A percentile compares a stretch with the other conserved stretches of the same genome.
These are phyloP conservation scores for Endogone sp. DNA, from an alignment of 192 early-diverging fungal species.

Conservation along the genomic window DNA sequence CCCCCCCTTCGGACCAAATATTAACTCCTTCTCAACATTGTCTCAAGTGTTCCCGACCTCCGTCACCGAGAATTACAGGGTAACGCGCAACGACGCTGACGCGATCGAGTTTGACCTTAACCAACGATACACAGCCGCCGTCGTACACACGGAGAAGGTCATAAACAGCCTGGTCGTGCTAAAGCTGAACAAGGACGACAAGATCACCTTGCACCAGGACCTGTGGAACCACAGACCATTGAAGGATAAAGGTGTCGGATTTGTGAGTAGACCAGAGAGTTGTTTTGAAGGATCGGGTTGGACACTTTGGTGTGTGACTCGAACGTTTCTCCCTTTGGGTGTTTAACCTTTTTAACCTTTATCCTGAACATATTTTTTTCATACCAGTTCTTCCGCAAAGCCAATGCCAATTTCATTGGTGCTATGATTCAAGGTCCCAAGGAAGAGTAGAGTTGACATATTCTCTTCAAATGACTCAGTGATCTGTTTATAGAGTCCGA, in stretches of 20 bases:
- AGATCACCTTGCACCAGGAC: background rate
- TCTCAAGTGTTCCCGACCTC: background rate
- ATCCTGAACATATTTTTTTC: background rate
- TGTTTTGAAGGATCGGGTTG: background rate
- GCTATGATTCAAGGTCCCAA: no score
- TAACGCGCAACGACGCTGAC: background rate
- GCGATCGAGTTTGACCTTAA: background rate
- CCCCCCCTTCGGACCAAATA: no score
- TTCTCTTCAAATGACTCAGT: no score
- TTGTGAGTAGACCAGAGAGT: background rate
- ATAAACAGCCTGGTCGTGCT: background rate
- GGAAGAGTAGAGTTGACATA: no score
- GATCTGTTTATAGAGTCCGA: no score
- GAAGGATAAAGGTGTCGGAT: background rate
- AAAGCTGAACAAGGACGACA: background rate
- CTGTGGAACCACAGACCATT: background rate
- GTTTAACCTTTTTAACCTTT: background rate
- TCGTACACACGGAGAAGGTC: background rate
- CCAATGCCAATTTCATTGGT: background rate
- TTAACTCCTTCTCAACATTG: no score
- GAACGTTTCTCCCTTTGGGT: background rate
- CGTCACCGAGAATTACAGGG: background rate
- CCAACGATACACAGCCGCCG: no score
- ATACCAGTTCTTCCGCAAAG: background rate
- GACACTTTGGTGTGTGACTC: background rate